A percentile compares a stretch with the other conserved stretches of the same genome.
Conservation (phyloP, 2,329 filamentous ascomycete genomes). For the Pseudogymnoascus sp. region DNA sequence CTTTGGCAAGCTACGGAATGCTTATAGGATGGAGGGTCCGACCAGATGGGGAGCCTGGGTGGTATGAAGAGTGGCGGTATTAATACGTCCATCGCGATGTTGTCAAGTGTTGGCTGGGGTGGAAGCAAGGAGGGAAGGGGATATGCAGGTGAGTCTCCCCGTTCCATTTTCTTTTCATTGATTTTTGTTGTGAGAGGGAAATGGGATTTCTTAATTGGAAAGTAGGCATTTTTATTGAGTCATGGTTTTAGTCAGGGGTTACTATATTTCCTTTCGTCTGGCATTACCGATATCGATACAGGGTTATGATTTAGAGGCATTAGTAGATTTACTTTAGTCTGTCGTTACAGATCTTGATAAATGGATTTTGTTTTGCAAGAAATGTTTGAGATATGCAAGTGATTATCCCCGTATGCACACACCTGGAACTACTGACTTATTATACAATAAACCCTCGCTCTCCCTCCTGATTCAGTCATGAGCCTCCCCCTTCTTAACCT, state of each 20-base stretch:
- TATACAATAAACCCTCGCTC: not conserved
- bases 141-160: too few relatives aligned
- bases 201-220: too few relatives aligned
- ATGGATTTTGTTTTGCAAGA: not conserved
- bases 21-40: too few relatives aligned
- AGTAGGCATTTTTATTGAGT: too few relatives aligned
- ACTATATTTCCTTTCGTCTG: not conserved
- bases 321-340: not conserved
- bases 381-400: not conserved
- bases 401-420: not conserved
- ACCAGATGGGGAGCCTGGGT: too few relatives aligned
- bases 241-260: not conserved
- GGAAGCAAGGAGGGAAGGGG: too few relatives aligned
- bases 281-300: not conserved
- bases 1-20: too few relatives aligned
- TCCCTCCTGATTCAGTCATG: not conserved
- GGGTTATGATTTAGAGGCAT: not conserved
- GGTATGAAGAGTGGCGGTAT: too few relatives aligned
- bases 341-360: not conserved
- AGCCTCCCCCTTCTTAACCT: conserved; percentile 4
- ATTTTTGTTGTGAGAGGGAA: too few relatives aligned
- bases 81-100: too few relatives aligned
- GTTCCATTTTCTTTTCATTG: too few relatives aligned
- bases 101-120: too few relatives aligned
- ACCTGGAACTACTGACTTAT: not conserved